Evolutionary conservation across 2,329 filamentous ascomycete species (phyloP), one percentile per base, ranked within the genome.

Genomic region (Colletotrichum gigasporum): DNA sequence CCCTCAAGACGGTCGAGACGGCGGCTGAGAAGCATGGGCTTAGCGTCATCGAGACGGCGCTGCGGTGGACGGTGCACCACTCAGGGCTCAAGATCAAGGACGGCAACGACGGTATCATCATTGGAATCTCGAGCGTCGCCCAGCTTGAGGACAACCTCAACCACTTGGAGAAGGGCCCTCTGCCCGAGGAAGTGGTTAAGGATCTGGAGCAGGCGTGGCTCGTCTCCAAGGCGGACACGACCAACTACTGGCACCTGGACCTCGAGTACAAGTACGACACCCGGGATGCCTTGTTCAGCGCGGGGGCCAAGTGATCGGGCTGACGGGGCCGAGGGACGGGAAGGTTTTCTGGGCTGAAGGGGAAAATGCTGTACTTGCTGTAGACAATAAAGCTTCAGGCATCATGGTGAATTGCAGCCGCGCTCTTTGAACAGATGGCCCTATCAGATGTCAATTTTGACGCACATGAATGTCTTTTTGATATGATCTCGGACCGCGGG

Each of bases 121-220:
- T 90, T 51, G 88, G 87, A 34, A 81, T 87, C 52, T 88, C 85
- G 59, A 87, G 81, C 69, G 76, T 84, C 48, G 79, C 80, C 53
- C 87, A 90, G 76, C 78, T 90, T 32, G 80, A 84, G 70, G 78
- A 81, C 67, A 90, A 90, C 73, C 77, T 90, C 55, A 77, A 83
- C 60, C 79, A 83, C 66, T 73, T 90, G 28, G 86, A 89, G 73
- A 87, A 88, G 85, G 90, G 92, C 0, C 91, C 92, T 1, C 78
- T 96, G 67, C 92, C 92, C 0, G 87, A 91, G 11, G 91, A 93
- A 24, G 90, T 96, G 14, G 84, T 96, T 9, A 78, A 89, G 73
- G 89, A 86, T 11, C 79, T 97, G 62, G 92, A 97, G 69, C 81
- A 92, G 76, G 93, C 91, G 3, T 97, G 94, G 93, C 68, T 83